Percentiles rank a stretch among this genome's conserved stretches.
phyloP scores from a whole-genome alignment of 208 protist genomes.

The Crithidia bombi region DNA sequence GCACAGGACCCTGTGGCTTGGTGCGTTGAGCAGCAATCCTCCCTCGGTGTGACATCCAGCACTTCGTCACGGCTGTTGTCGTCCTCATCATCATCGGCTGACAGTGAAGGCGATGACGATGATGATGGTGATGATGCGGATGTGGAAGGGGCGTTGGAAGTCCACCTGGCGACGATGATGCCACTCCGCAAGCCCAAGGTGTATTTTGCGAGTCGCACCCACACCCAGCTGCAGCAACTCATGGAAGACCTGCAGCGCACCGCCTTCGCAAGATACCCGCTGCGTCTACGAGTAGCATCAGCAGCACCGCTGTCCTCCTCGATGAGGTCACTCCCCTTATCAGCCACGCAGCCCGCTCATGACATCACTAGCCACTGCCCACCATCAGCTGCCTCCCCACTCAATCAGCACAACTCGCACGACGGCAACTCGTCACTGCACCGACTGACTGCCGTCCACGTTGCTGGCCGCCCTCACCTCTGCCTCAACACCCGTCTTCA shows the following conservation, averaged over 20 bases:
- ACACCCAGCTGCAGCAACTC: conserved; percentile 96
- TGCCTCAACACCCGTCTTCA: conserved; percentile 86
- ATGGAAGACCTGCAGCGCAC: conserved; percentile 90
- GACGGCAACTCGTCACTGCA: conserved; percentile 10
- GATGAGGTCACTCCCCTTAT: background rate
- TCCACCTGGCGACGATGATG: conserved; percentile 30
- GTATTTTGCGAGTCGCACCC: conserved; percentile 95
- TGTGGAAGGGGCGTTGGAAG: conserved; percentile 10
- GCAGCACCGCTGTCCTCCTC: conserved; percentile 1
- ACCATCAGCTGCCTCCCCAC: no score
- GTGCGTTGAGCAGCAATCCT: conserved; percentile 17
- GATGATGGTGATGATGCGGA: conserved; percentile 16
- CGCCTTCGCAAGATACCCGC: conserved; percentile 59
- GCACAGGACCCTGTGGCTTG: conserved; percentile 29
- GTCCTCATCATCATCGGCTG: conserved; percentile 18
- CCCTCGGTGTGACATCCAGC: background rate
- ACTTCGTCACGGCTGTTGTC: conserved; percentile 8
- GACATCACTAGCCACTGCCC: no score
- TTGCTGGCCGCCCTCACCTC: conserved; percentile 91
- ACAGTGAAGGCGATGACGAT: conserved; percentile 12
- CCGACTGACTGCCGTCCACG: conserved; percentile 71
- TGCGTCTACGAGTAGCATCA: conserved; percentile 31
- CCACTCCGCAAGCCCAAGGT: conserved; percentile 83
- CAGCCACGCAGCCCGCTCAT: no score
- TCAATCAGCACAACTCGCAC: no score